Evolutionary conservation across 345 rosid species (phyloP), one percentile per base, ranked within the genome.

Genomic region (Pistacia integerrima): DNA sequence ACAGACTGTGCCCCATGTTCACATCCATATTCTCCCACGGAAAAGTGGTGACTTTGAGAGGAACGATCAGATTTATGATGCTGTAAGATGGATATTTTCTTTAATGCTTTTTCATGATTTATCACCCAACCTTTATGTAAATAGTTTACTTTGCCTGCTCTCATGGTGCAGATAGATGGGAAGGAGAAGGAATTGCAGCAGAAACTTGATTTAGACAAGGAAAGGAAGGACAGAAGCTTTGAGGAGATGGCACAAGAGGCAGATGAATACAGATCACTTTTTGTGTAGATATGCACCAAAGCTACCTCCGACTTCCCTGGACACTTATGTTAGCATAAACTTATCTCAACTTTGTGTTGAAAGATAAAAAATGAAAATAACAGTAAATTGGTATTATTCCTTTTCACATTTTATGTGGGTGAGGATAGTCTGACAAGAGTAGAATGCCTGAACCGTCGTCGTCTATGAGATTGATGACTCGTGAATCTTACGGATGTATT

Each of bases 1-100:
- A 70, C 99, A 93, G 88, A 89, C 92, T 16, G 98, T 92, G 74
- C 89, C 97, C 14, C 97, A 96, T 85, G 95, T 96, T 66, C 99
- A 93, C 82, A 82, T 96, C 86, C 98, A 96, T 76, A 77, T 96
- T 78, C 74, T 96, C 67, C 98, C 98, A 0, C 89, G 98, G 75
- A 92, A 86, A 80, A 89, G 76, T 56, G 93, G 92, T 0, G 98
- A 96, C 86, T 93, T 96, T 80, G 93, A 92, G 89, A 91, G 79
- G 78, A 96, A 96, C 68, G 98, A 96, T 81, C 91, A 96, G 79
- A 87, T 96, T 55, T 92, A 96, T 64, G 98, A 90, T 69, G 98
- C 93, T 0, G 98, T 92, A 88, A 83, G 94, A 74, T 57, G 66
- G 51, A 70, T 48, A 17, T 20, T 54, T 60, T 18, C 75, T 74